Percentiles rank a stretch among this genome's conserved stretches.
These are phyloP conservation scores for Alternaria consortialis DNA, from an alignment of 2,329 filamentous ascomycete genomes.

Conservation along the genomic window DNA sequence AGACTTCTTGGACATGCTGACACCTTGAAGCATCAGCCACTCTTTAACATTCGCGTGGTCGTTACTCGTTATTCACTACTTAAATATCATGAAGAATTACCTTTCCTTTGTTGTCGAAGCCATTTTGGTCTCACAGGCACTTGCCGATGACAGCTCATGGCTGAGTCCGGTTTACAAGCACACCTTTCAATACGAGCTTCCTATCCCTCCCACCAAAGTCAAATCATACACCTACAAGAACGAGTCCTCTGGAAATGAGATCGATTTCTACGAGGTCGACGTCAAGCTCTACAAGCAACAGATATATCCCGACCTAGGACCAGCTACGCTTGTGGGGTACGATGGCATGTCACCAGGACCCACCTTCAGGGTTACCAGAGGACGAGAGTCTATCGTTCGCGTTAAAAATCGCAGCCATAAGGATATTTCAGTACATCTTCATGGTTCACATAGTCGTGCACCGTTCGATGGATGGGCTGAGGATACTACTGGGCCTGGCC, in stretches of 20 bases:
- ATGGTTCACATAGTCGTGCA: slow-evolving; percentile 60
- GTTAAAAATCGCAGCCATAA: slow-evolving; percentile 62
- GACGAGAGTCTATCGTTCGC: slow-evolving; percentile 63
- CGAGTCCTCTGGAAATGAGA: slow-evolving; percentile 47
- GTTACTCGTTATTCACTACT: slow-evolving; percentile 6
- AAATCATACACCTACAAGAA: slow-evolving; percentile 48
- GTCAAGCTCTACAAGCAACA: slow-evolving; percentile 56
- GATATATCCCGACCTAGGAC: slow-evolving; percentile 55
- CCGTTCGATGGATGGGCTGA: slow-evolving; percentile 66
- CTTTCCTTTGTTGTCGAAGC: slow-evolving; percentile 22
- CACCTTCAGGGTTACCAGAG: slow-evolving; percentile 60
- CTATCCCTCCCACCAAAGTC: slow-evolving; percentile 56
- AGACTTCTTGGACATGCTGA: slow-evolving; percentile 3
- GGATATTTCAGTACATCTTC: slow-evolving; percentile 63
- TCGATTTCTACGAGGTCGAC: slow-evolving; percentile 59
- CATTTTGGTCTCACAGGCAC: slow-evolving; percentile 22
- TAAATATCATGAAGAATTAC: slow-evolving; percentile 25
- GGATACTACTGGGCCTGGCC: slow-evolving; percentile 59
- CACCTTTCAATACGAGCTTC: slow-evolving; percentile 53
- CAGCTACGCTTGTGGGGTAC: slow-evolving; percentile 60
- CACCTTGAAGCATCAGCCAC: slow-evolving; percentile 5
- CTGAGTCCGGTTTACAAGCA: slow-evolving; percentile 47
- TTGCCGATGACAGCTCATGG: slow-evolving; percentile 35
- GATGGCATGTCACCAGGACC: slow-evolving; percentile 66
- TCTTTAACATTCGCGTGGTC: slow-evolving; percentile 4